A percentile compares a stretch with the other conserved stretches of the same genome.
Evolutionary conservation across 164 flowering plant genomes (phyloP).

Genomic region (Warburgia ugandensis): DNA sequence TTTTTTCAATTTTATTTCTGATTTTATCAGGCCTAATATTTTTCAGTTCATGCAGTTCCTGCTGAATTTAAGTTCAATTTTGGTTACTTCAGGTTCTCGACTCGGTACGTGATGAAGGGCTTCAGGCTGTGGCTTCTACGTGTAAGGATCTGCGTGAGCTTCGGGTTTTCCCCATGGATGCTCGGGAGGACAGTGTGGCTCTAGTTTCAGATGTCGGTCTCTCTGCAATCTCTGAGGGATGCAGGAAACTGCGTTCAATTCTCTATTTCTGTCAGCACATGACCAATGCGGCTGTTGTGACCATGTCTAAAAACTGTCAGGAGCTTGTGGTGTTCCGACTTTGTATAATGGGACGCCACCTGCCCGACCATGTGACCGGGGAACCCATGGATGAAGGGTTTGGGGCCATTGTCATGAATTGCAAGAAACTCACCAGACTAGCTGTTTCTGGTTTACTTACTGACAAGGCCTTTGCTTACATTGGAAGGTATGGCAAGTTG

Average conservation of each 20-base stretch:
- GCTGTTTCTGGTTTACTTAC: constrained; percentile 73
- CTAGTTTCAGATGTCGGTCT: constrained; percentile 74
- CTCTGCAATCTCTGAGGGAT: constrained; percentile 71
- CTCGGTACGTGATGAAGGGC: constrained; percentile 76
- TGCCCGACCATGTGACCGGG: constrained; percentile 61
- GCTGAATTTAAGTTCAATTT: background rate
- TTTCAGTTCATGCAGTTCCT: no score
- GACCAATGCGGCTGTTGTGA: constrained; percentile 73
- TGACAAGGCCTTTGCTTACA: constrained; percentile 61
- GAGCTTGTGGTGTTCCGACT: constrained; percentile 76
- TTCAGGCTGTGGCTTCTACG: constrained; percentile 67
- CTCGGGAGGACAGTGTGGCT: constrained; percentile 53
- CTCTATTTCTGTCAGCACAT: constrained; percentile 69
- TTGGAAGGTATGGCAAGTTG: constrained; percentile 65
- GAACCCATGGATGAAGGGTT: constrained; percentile 91
- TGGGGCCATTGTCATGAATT: constrained; percentile 83
- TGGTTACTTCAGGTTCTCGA: constrained; percentile 56
- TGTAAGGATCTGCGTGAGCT: constrained; percentile 78
- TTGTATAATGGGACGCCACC: constrained; percentile 68
- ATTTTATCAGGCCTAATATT: no score
- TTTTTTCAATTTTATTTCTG: no score
- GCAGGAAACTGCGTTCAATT: constrained; percentile 57
- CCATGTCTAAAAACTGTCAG: constrained; percentile 75
- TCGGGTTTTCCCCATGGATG: constrained; percentile 64
- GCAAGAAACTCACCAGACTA: constrained; percentile 73